Evolutionary conservation across 495 filamentous ascomycete species (phyloP).

Genomic region (Podospora sp.): DNA sequence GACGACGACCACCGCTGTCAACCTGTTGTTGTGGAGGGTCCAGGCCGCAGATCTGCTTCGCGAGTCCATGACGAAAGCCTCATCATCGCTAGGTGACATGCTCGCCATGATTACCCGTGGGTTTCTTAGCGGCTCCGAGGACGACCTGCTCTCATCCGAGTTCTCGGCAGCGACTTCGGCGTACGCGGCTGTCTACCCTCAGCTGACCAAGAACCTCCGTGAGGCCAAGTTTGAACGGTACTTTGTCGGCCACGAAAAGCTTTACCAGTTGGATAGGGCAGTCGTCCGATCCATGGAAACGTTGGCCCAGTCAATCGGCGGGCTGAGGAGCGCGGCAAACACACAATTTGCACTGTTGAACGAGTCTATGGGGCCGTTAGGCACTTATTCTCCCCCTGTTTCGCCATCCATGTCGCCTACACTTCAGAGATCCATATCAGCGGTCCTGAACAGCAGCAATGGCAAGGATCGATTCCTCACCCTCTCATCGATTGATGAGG

Average conservation of each 20-base stretch:
- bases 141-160: slow-evolving; percentile 64
- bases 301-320: slow-evolving; percentile 87
- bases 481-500: slow-evolving; percentile 68
- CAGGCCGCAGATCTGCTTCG: slow-evolving; percentile 78
- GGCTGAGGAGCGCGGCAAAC: slow-evolving; percentile 82
- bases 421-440: slow-evolving; percentile 37
- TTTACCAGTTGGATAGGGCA: slow-evolving; percentile 77
- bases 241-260: slow-evolving; percentile 75
- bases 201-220: slow-evolving; percentile 75
- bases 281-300: slow-evolving; percentile 84
- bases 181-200: slow-evolving; percentile 69
- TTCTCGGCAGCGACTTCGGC: slow-evolving; percentile 67
- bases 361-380: slow-evolving; percentile 48
- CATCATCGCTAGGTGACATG: slow-evolving; percentile 77
- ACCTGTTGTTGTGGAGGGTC: slow-evolving; percentile 75
- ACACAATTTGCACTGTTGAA: slow-evolving; percentile 84
- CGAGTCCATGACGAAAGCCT: slow-evolving; percentile 72
- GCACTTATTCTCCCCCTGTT: slow-evolving; percentile 36
- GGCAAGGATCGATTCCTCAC: slow-evolving; percentile 35
- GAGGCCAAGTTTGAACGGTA: slow-evolving; percentile 94
- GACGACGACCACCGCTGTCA: slow-evolving; percentile 72
- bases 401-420: slow-evolving; percentile 37
- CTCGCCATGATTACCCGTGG: slow-evolving; percentile 78
- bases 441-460: slow-evolving; percentile 31
- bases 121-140: slow-evolving; percentile 83